Evolutionary conservation across 1,284 basidiomycete genomes (phyloP), one percentile per base, ranked within the genome.

Genomic region (Moesziomyces antarcticus): DNA sequence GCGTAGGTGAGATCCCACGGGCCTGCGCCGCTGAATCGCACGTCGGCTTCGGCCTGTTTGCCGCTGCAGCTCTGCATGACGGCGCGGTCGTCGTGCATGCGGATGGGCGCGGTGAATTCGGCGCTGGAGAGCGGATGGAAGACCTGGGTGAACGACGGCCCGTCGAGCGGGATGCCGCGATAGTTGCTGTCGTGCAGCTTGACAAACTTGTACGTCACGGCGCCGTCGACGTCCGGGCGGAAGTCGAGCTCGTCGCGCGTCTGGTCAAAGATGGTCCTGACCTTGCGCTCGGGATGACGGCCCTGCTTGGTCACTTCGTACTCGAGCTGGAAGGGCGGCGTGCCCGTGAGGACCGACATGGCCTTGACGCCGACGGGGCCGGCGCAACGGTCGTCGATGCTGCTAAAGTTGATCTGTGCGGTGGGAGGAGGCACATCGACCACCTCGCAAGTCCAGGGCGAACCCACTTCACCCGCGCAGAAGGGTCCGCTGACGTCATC

Each of bases 281-380:
- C 86, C 33, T 88, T 86, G 87, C 85, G 76, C 14, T 73, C 70
- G 4, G 78, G 58, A 30, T 76, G 64, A 45, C 76, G 69, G 2
- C 77, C 79, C 20, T 70, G 91, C 89, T 27, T 89, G 88, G 83
- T 93, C 89, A 53, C 90, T 88, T 82, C 92, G 90, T 75, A 90
- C 88, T 33, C 87, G 89, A 86, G 94, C 94, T 82, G 90, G 90
- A 97, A 98, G 1, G 96, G 96, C 35, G 94, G 91, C 1, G 90
- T 91, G 21, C 96, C 96, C 44, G 91, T 92, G 46, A 98, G 88
- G 50, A 94, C 89, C 47, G 97, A 89, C 14, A 91, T 89, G 6
- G 93, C 93, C 25, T 91, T 91, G 51, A 96, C 91, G 10, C 96
- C 96, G 25, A 93, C 94, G 74, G 97, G 94, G 14, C 94, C 93